Evolutionary conservation across 352 stramenopile genomes (phyloP), one percentile per base, ranked within the genome.

Genomic region (Vaucheria bursata): DNA sequence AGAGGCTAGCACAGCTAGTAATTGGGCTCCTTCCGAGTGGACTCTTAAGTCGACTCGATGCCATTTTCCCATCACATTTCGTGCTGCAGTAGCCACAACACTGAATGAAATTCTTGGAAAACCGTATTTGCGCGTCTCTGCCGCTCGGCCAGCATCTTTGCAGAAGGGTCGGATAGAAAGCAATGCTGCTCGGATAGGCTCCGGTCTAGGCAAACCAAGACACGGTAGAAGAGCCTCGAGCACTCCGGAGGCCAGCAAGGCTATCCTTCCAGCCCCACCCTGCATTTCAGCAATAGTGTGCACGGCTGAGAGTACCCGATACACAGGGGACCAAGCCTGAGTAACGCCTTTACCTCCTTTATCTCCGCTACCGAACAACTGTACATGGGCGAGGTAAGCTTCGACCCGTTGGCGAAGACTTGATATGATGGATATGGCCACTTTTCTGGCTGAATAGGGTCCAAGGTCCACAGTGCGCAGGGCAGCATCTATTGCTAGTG

Each of bases 21-120:
- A 70, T 1, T 71, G 35, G 1, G 64, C 75, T 1, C 65, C 75
- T 45, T 39, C 73, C 12, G 75, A 67, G 66, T 79, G 74, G 0
- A 79, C 74, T 66, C 73, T 66, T 6, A 79, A 52, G 29, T 79
- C 74, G n/a, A 79, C 74, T 8, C 74, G 74, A 25, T 79, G 74
- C 74, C 74, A 80, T 50, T 80, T 80, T 1, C 59, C 74, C 25
- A 80, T 68, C 8, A 80, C 74, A 70, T 80, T 80, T 36, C 74
- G 39, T 34, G 74, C 67, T 25, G 74, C 74, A 8, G 74, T 80
- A 7, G 74, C 74, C 25, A 80, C 59, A 31, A 68, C 73, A 12
- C 65, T 50, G 67, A 80, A 80, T 0, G 74, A 80, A 49, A 49
- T 75, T 34, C 67, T 36, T 35, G 74, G 74, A 25, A 70, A 67